Conservation (phyloP, 1,139 yeast genomes). For the Yamadazyma membranifaciens region DNA sequence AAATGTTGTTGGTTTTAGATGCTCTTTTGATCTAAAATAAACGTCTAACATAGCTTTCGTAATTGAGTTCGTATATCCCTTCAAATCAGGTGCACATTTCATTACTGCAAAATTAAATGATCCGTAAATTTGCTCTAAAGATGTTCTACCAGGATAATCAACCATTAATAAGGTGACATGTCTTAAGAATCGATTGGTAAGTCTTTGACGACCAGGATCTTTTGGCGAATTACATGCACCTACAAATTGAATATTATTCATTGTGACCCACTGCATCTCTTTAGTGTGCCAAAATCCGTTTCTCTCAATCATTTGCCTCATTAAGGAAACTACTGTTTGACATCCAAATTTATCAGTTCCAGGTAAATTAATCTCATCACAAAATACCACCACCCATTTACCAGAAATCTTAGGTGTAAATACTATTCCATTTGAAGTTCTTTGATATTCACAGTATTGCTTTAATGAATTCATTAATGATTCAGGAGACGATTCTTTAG, state of each 20-base stretch:
- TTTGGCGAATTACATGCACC: conserved; percentile 94
- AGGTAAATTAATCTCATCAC: conserved; percentile 92
- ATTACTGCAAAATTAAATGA: conserved; percentile 58
- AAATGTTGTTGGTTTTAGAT: conserved; percentile 35
- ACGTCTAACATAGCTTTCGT: conserved; percentile 69
- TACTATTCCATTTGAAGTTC: conserved; percentile 48
- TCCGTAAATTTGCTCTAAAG: conserved; percentile 67
- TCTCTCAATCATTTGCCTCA: conserved; percentile 74
- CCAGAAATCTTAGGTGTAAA: conserved; percentile 64
- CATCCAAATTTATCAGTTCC: conserved; percentile 71
- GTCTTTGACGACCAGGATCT: conserved; percentile 68
- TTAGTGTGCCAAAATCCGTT: conserved; percentile 74
- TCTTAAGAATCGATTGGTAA: conserved; percentile 66
- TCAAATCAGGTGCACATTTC: conserved; percentile 60
- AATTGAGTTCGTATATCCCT: conserved; percentile 51
- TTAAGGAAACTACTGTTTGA: conserved; percentile 69
- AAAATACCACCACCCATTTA: conserved; percentile 78
- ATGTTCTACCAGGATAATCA: conserved; percentile 71
- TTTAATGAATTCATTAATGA: conserved; percentile 65
- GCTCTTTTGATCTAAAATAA: conserved; percentile 45
- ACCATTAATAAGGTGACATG: conserved; percentile 70
- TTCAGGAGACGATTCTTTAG: conserved; percentile 73
- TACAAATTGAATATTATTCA: conserved; percentile 74
- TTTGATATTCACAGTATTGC: conserved; percentile 66
- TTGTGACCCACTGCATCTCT: conserved; percentile 63